These are phyloP conservation scores for Epichloe typhina DNA, from an alignment of 2,329 filamentous ascomycete genomes.

Conservation along the genomic window DNA sequence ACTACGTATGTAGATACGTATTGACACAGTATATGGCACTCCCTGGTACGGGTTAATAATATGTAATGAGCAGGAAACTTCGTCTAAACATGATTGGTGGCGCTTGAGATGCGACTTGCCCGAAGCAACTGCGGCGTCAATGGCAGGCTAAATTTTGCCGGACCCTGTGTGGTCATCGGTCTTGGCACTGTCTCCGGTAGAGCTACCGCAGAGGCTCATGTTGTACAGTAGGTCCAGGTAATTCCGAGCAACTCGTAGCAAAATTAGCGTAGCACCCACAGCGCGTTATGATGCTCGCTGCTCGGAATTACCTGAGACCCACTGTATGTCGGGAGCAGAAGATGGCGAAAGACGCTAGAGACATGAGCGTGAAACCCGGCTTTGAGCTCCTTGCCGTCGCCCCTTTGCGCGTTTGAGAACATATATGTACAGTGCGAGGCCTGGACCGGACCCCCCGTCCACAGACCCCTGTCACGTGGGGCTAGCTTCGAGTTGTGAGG, in stretches of 20 bases:
- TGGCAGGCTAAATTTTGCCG: constrained; percentile 4
- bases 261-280: too few species aligned
- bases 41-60: too few species aligned
- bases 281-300: too few species aligned
- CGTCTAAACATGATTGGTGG: background rate
- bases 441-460: background rate
- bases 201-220: too few species aligned
- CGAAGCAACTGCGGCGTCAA: constrained; percentile 7
- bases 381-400: background rate
- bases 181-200: constrained; percentile 1
- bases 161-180: background rate
- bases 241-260: too few species aligned
- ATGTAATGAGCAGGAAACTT: background rate
- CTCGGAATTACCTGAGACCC: too few species aligned
- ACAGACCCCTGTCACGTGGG: constrained; percentile 18
- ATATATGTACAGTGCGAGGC: background rate
- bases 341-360: too few species aligned
- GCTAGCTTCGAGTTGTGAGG: constrained; percentile 4
- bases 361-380: too few species aligned
- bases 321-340: too few species aligned
- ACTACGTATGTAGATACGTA: too few species aligned
- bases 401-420: background rate
- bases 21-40: too few species aligned
- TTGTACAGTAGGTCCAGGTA: too few species aligned
- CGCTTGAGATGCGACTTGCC: background rate